phyloP scores from a whole-genome alignment of 257 asterid genomes.

The Solanum arcanum region DNA sequence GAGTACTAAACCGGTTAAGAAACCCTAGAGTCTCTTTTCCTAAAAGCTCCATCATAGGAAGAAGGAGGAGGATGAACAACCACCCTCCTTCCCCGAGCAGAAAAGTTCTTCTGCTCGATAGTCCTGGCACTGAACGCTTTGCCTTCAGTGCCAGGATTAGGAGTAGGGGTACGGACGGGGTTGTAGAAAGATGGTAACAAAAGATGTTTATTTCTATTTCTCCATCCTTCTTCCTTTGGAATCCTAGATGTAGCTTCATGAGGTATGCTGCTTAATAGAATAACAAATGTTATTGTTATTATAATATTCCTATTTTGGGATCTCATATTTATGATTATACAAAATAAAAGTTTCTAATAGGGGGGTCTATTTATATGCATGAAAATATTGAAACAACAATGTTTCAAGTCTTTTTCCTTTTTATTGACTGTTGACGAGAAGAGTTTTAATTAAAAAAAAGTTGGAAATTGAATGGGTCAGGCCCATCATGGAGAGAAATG shows the following conservation, averaged over 20 bases:
- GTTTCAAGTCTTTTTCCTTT: background rate
- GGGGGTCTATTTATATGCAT: background rate
- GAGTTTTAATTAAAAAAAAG: background rate
- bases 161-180: constrained; percentile 3
- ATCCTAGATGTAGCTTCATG: background rate
- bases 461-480: background rate
- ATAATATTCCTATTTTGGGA: background rate
- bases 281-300: background rate
- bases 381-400: background rate
- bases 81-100: background rate
- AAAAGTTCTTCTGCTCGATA: constrained; percentile 28
- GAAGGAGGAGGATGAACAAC: constrained; percentile 5
- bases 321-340: background rate
- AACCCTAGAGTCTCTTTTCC: background rate
- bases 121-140: background rate
- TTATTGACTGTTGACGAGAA: background rate
- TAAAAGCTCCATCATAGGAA: background rate
- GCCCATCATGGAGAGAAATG: background rate
- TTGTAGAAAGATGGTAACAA: background rate
- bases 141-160: constrained; percentile 20
- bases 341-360: background rate
- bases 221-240: background rate
- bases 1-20: background rate
- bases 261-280: background rate
- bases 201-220: background rate